Evolutionary conservation across 768 basidiomycete genomes (phyloP), one percentile per base, ranked within the genome.

Genomic region (Saitozyma podzolica): DNA sequence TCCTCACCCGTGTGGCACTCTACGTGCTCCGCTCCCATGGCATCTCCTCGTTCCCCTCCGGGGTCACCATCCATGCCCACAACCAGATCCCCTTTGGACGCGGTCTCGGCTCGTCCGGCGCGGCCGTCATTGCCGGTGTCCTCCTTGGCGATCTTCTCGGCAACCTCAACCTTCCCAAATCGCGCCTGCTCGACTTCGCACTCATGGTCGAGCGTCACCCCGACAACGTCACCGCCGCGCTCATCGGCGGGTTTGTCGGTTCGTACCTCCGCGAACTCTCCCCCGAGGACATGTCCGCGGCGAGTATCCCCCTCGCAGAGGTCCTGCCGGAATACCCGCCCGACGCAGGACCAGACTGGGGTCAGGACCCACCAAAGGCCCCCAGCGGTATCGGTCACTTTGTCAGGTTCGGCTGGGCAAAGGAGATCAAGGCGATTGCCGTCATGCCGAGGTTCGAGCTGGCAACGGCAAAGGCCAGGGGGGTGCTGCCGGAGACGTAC

Each of bases 201-300:
- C 84, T 99, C 58, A 99, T 99, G 96, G 93, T 99, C 74, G 96
- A 99, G 81, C 85, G 96, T 16, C 96, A 99, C 78, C 96, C 96
- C 14, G 96, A 99, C 80, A 99, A 99, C 78, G 94, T 99, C 75
- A 96, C 96, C 0, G 96, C 96, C 2, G 95, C 94, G 0, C 86
- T 99, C 43, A 85, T 97, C 16, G 96, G 96, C 42, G 96, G 96
- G 0, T 98, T 99, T 80, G 91, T 97, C 29, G 96, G 96, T 17
- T 91, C 90, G 3, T 99, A 98, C 82, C 85, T 98, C 56, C 86
- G 89, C 63, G 95, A 96, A 79, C 85, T 98, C 52, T 90, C 90
- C 69, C 84, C 85, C 9, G 85, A 84, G 48, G 94, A 92, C 6
- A 89, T 84, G 64, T 85, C 86, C 66, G 92, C 91, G 0, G 89